phyloP scores from a whole-genome alignment of 805 yeast species.

The Teunomyces funiuensis region DNA sequence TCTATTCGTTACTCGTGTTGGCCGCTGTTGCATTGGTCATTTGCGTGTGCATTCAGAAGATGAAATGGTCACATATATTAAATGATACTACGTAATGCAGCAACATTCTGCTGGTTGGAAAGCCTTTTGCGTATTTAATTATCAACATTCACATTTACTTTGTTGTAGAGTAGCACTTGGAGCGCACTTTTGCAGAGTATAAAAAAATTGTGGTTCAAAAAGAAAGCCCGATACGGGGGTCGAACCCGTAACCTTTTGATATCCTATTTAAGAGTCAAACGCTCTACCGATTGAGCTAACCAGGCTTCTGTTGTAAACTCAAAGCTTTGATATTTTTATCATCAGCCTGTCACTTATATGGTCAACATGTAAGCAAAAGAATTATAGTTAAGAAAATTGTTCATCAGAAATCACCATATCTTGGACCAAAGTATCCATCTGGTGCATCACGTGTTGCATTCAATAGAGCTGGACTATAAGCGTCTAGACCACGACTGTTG shows the following conservation, averaged over 20 bases:
- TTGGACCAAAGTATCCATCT: constrained; percentile 38
- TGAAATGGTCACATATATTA: constrained; percentile 19
- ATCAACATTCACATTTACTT: neutral
- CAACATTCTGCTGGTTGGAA: no score
- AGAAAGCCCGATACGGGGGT: constrained; percentile 11
- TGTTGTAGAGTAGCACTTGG: no score
- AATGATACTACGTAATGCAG: no score
- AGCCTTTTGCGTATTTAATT: no score
- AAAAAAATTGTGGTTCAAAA: neutral
- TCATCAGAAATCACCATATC: constrained; percentile 26
- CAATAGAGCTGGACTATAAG: constrained; percentile 7
- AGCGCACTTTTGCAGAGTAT: no score
- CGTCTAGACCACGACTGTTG: neutral
- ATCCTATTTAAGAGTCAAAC: constrained; percentile 10
- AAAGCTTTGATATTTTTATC: neutral
- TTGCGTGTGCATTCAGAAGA: constrained; percentile 18
- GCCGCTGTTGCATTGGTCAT: constrained; percentile 16
- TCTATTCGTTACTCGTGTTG: constrained; percentile 12
- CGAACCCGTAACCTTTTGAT: constrained; percentile 14
- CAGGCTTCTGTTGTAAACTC: constrained; percentile 6
- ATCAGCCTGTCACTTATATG: no score
- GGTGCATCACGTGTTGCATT: constrained; percentile 22
- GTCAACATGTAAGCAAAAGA: no score
- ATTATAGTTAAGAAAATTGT: neutral
- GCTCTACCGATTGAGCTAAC: constrained; percentile 14